These are phyloP conservation scores for Cercospora zeae-maydis DNA, from an alignment of 2,329 filamentous ascomycete genomes.

Conservation along the genomic window DNA sequence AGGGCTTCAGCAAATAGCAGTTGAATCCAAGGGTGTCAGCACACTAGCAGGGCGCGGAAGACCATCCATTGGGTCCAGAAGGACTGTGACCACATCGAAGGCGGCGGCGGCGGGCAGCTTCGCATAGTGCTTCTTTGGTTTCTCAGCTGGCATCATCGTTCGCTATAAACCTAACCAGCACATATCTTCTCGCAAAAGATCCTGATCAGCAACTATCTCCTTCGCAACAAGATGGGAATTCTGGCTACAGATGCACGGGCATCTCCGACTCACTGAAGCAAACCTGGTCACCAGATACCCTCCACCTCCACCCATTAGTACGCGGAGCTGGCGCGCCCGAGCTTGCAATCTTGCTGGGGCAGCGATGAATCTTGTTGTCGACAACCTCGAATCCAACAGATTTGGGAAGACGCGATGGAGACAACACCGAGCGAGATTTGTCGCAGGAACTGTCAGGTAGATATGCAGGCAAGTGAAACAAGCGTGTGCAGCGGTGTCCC, in stretches of 20 bases:
- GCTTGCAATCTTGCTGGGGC: not conserved
- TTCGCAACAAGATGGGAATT: not conserved
- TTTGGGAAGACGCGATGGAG: not conserved
- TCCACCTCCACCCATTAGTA: conserved; percentile 1
- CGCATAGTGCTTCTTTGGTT: conserved; percentile 25
- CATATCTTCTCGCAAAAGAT: too few species aligned
- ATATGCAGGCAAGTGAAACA: not conserved
- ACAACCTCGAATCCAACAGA: not conserved
- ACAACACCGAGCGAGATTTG: not conserved
- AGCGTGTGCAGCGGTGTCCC: not conserved
- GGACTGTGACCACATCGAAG: conserved; percentile 39
- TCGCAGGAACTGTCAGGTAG: not conserved
- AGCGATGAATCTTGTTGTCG: not conserved
- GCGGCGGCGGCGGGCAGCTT: conserved; percentile 24
- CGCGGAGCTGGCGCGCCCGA: not conserved
- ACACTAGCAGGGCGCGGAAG: too few species aligned
- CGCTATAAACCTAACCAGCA: too few species aligned
- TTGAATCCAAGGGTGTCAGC: too few species aligned
- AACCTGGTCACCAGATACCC: conserved; percentile 3
- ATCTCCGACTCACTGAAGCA: not conserved
- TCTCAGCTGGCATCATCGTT: conserved; percentile 21
- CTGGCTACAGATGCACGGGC: not conserved
- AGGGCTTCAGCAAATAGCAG: too few species aligned
- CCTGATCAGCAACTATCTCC: not conserved
- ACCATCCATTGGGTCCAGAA: too few species aligned